Percentiles rank a stretch among this genome's conserved stretches.
phyloP scores from a whole-genome alignment of 305 asterid species.

The Fraxinus dipetala region DNA sequence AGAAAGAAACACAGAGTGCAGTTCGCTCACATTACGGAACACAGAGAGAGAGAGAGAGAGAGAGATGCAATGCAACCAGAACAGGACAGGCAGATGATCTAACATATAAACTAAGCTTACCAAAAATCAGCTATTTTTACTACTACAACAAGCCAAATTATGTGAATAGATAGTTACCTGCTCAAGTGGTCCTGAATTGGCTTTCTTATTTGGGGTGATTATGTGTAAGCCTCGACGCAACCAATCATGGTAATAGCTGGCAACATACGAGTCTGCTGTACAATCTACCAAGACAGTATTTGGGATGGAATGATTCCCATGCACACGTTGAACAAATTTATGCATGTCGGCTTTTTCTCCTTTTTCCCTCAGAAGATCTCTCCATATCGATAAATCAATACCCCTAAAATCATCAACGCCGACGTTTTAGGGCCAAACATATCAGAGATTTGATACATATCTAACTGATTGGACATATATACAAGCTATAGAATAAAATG shows the following conservation, averaged over 20 bases:
- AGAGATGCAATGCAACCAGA: not conserved
- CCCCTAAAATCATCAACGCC: slow-evolving; percentile 49
- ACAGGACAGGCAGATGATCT: not conserved
- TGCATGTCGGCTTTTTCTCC: slow-evolving; percentile 76
- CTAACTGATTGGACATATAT: not conserved
- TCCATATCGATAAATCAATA: slow-evolving; percentile 79
- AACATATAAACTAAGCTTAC: not conserved
- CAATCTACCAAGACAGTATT: slow-evolving; percentile 89
- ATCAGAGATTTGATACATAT: slow-evolving; percentile 1
- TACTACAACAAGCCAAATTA: not conserved
- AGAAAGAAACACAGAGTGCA: not conserved
- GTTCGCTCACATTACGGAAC: not conserved
- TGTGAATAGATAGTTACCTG: slow-evolving; percentile 44
- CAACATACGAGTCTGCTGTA: slow-evolving; percentile 79
- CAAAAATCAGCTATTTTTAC: not conserved
- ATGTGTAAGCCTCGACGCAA: slow-evolving; percentile 86
- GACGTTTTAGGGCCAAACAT: not conserved
- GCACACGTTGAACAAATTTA: slow-evolving; percentile 81
- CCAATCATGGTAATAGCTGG: slow-evolving; percentile 88
- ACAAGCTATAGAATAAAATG: not conserved
- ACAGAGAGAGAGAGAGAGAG: not conserved
- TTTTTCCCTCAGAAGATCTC: slow-evolving; percentile 53
- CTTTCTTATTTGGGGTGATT: slow-evolving; percentile 94
- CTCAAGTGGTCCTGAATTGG: slow-evolving; percentile 97
- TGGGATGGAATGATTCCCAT: slow-evolving; percentile 82